Conservation (phyloP, 2,329 filamentous ascomycete genomes). For the Aspergillus thermomutatus region DNA sequence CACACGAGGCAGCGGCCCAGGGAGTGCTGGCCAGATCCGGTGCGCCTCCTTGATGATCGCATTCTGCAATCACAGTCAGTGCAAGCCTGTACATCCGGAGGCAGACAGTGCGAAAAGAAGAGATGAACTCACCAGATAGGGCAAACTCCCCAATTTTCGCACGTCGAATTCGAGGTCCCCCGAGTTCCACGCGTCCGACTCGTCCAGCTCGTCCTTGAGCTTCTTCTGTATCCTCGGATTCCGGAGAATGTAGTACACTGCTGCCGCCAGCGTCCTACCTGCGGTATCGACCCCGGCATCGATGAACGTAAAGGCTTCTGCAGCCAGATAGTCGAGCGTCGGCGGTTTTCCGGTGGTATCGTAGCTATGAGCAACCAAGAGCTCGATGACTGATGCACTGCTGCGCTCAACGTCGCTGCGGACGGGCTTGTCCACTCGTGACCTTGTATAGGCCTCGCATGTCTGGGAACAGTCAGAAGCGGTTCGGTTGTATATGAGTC, state of each 20-base stretch:
- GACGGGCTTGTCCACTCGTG: not conserved
- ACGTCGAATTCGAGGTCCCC: not conserved
- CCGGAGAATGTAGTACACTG: not conserved
- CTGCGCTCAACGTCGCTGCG: not conserved
- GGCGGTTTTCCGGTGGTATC: not conserved
- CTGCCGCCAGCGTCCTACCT: not conserved
- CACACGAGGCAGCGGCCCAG: not conserved
- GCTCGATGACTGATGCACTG: not conserved
- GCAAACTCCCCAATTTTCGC: not conserved
- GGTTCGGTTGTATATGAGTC: not conserved
- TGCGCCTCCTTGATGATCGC: conserved; percentile 3
- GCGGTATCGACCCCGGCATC: not conserved
- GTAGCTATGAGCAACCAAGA: not conserved
- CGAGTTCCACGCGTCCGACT: not conserved
- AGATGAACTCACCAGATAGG: conserved; percentile 1
- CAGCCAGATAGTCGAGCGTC: not conserved
- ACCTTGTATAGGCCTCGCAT: conserved; percentile 1
- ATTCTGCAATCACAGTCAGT: not conserved
- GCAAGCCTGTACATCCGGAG: not conserved
- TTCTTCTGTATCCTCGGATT: not conserved
- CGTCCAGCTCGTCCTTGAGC: not conserved
- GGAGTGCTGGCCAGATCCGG: conserved; percentile 1
- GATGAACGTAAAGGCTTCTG: not conserved
- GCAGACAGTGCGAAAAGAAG: not conserved
- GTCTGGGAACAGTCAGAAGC: not conserved